Percentiles rank a stretch among this genome's conserved stretches.
These are phyloP conservation scores for Monascus purpureus DNA, from an alignment of 495 filamentous ascomycete species.

Conservation along the genomic window DNA sequence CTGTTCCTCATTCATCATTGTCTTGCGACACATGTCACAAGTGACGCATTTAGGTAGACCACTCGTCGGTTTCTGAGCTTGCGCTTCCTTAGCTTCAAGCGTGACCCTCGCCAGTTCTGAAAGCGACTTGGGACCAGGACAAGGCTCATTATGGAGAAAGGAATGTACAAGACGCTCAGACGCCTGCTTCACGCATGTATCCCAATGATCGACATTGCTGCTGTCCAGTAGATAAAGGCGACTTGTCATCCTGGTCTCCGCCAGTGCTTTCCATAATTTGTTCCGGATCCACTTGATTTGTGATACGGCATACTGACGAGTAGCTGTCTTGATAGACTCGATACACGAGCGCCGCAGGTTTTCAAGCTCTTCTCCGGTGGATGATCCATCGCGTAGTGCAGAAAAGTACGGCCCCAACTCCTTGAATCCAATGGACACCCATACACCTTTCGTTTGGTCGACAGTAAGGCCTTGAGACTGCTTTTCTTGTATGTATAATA, in stretches of 20 bases:
- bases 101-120: slow-evolving; percentile 44
- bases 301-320: slow-evolving; percentile 70
- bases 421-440: slow-evolving; percentile 92
- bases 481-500: slow-evolving; percentile 34
- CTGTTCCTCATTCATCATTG: slow-evolving; percentile 51
- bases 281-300: slow-evolving; percentile 80
- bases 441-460: slow-evolving; percentile 70
- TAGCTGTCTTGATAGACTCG: slow-evolving; percentile 57
- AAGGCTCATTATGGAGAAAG: slow-evolving; percentile 41
- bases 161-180: slow-evolving; percentile 44
- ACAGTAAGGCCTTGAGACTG: slow-evolving; percentile 35
- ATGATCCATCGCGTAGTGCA: slow-evolving; percentile 25
- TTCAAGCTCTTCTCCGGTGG: slow-evolving; percentile 26
- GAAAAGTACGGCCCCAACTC: slow-evolving; percentile 63
- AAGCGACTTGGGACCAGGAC: slow-evolving; percentile 47
- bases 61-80: slow-evolving; percentile 26
- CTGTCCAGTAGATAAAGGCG: slow-evolving; percentile 65
- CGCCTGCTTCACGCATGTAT: slow-evolving; percentile 42
- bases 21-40: slow-evolving; percentile 63
- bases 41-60: slow-evolving; percentile 20
- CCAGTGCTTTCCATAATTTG: slow-evolving; percentile 56
- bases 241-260: slow-evolving; percentile 31
- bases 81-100: slow-evolving; percentile 38
- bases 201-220: slow-evolving; percentile 44
- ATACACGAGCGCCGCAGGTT: slow-evolving; percentile 29